phyloP scores from a whole-genome alignment of 257 asterid genomes.

The Voacanga thouarsii region DNA sequence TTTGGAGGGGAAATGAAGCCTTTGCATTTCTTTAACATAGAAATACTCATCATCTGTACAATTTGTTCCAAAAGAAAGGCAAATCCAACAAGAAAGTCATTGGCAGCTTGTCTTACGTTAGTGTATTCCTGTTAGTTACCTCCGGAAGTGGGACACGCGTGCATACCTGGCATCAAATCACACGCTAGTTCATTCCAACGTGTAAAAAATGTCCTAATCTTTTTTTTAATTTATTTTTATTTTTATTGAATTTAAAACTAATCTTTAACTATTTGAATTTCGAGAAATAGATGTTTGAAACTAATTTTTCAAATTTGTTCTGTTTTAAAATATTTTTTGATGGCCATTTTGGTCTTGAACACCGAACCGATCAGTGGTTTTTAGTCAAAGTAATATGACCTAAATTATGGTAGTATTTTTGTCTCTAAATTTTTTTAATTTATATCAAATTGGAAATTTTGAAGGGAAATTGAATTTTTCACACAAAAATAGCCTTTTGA shows the following conservation, averaged over 20 bases:
- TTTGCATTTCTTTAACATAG: not conserved
- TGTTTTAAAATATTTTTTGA: too few species aligned
- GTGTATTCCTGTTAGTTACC: slow-evolving; percentile 15
- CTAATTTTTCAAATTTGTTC: too few species aligned
- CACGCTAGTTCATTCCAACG: slow-evolving; percentile 29
- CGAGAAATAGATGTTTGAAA: too few species aligned
- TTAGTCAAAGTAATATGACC: too few species aligned
- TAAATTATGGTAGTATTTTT: too few species aligned
- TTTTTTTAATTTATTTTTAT: not conserved
- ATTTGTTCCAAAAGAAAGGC: slow-evolving; percentile 15
- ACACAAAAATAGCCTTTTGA: too few species aligned
- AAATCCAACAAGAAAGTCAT: slow-evolving; percentile 13
- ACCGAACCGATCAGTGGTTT: too few species aligned
- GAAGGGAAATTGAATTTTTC: too few species aligned
- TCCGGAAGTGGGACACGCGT: slow-evolving; percentile 32
- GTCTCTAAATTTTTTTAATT: too few species aligned
- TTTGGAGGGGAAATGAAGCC: not conserved
- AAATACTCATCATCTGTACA: not conserved
- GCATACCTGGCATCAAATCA: slow-evolving; percentile 19
- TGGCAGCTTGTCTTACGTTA: slow-evolving; percentile 21
- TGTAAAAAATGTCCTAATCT: not conserved
- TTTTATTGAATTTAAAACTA: not conserved
- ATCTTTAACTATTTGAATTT: too few species aligned
- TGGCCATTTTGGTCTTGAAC: too few species aligned
- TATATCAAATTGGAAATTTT: too few species aligned